Percentiles rank a stretch among this genome's conserved stretches.
These are phyloP conservation scores for Corchorus capsularis DNA, from an alignment of 345 rosid genomes.

Conservation along the genomic window DNA sequence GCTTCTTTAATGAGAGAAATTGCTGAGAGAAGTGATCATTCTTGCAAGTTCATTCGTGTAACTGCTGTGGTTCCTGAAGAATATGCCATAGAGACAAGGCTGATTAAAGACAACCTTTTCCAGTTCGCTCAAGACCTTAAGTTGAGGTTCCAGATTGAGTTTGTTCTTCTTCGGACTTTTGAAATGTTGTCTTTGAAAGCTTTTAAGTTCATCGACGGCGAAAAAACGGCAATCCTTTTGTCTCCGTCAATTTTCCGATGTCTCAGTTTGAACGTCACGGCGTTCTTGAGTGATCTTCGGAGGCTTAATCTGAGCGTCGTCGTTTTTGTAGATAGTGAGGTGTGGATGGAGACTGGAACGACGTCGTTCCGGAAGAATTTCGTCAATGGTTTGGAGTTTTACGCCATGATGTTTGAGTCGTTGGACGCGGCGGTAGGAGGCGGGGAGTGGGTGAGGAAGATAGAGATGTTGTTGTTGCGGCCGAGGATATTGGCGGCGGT, in stretches of 20 bases:
- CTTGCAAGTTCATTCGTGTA: slow-evolving; percentile 49
- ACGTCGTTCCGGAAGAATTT: slow-evolving; percentile 77
- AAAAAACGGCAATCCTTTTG: slow-evolving; percentile 55
- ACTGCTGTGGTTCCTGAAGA: slow-evolving; percentile 86
- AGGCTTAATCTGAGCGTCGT: slow-evolving; percentile 62
- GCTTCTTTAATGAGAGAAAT: slow-evolving; percentile 87
- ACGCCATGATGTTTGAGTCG: slow-evolving; percentile 77
- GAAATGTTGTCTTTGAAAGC: slow-evolving; percentile 78
- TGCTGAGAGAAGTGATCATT: slow-evolving; percentile 44
- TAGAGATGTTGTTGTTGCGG: slow-evolving; percentile 57
- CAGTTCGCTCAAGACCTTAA: slow-evolving; percentile 85
- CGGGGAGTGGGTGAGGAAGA: slow-evolving; percentile 62
- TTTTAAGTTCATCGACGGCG: slow-evolving; percentile 69
- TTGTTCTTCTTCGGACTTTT: slow-evolving; percentile 63
- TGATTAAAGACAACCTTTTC: slow-evolving; percentile 70
- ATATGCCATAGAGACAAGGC: slow-evolving; percentile 58
- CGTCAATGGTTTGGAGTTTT: slow-evolving; percentile 67
- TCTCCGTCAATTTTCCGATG: slow-evolving; percentile 72
- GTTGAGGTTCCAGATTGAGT: slow-evolving; percentile 73
- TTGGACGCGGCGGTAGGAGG: slow-evolving; percentile 66
- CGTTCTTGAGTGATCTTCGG: slow-evolving; percentile 60
- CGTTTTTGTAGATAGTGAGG: slow-evolving; percentile 71
- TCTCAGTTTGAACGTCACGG: slow-evolving; percentile 35
- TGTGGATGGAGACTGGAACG: slow-evolving; percentile 53
- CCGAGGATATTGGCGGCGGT: slow-evolving; percentile 67